Base-by-base conservation (phyloP, 768 basidiomycete genomes). In the Neoboletus brunneissimus region DNA sequence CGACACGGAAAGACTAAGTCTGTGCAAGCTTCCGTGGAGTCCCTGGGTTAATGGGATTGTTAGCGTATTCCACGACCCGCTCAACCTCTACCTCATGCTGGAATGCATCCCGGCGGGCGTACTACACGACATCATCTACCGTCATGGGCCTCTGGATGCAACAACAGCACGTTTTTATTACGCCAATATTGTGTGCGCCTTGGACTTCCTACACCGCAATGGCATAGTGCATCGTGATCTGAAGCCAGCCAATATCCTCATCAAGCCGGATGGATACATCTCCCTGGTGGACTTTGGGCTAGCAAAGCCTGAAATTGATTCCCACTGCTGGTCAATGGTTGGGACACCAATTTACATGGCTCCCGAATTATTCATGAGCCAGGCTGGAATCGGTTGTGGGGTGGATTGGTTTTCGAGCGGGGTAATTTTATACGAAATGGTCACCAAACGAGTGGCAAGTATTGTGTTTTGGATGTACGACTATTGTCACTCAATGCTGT, bases 331-430 rank as follows among this genome's bases (percentile, higher is more conserved):
- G 68, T 9, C 66, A 57, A 35, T 83, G 78, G 66, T 77, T 2
- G 82, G 83, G 4, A 82, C 83, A 9, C 67, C 73, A 9, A 55
- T 68, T 3, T 85, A 83, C 66, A 75, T 74, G 69, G 76, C 82
- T 6, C 83, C 84, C 0, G 84, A 86, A 61, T 51, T 73, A 34
- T 58, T 59, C n/a, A 54, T 62, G 55, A 52, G 57, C 43, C 64
- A 72, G 20, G 46, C 57, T 31, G 58, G 56, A 25, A 57, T 64
- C n/a, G 69, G 72, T 4, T 32, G 64, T 32, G 66, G 72, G 1
- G 60, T 81, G 11, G 84, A 86, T 65, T 84, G 83, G 83, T 85
- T 80, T 77, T 71, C 82, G 22, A 71, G 72, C 25, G 84, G 82
- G 0, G 64, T 79, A 12, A 72, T 77, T 23, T 61, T 85, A 25